Evolutionary conservation across 768 basidiomycete species (phyloP).

Genomic region (Russula sp.): DNA sequence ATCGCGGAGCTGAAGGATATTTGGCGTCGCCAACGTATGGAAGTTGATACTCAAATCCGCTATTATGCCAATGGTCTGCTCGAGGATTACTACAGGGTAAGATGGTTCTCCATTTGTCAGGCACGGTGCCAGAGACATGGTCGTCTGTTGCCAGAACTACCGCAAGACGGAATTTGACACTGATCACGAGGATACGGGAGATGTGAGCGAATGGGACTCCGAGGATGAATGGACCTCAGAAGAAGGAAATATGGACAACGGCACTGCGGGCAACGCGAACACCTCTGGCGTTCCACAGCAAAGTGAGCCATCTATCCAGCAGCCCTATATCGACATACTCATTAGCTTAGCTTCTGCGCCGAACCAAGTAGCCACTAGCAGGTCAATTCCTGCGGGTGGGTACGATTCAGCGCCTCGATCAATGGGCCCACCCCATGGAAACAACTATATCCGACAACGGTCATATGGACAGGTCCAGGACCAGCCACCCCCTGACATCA

Average conservation of each 20-base stretch:
- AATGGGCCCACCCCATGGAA: background rate
- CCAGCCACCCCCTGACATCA: background rate
- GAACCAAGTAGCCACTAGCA: background rate
- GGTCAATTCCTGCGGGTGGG: background rate
- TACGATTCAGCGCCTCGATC: background rate
- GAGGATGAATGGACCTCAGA: constrained; percentile 20
- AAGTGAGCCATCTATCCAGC: background rate
- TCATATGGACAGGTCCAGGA: background rate
- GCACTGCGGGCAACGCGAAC: background rate
- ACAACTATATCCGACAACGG: background rate
- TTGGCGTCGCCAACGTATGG: constrained; percentile 20
- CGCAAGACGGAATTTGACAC: constrained; percentile 15
- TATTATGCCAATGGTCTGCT: constrained; percentile 21
- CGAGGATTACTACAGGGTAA: constrained; percentile 18
- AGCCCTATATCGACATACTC: background rate
- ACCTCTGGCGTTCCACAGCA: background rate
- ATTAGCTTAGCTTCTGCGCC: background rate
- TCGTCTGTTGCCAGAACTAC: constrained; percentile 4
- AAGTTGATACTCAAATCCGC: constrained; percentile 14
- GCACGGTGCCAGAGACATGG: background rate
- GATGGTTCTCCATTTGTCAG: background rate
- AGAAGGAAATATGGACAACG: background rate
- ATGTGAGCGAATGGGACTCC: constrained; percentile 11
- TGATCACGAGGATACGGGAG: background rate
- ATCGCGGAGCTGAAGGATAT: constrained; percentile 12